These are phyloP conservation scores for Sporobolomyces phaffii DNA, from an alignment of 768 basidiomycete genomes.

Conservation along the genomic window DNA sequence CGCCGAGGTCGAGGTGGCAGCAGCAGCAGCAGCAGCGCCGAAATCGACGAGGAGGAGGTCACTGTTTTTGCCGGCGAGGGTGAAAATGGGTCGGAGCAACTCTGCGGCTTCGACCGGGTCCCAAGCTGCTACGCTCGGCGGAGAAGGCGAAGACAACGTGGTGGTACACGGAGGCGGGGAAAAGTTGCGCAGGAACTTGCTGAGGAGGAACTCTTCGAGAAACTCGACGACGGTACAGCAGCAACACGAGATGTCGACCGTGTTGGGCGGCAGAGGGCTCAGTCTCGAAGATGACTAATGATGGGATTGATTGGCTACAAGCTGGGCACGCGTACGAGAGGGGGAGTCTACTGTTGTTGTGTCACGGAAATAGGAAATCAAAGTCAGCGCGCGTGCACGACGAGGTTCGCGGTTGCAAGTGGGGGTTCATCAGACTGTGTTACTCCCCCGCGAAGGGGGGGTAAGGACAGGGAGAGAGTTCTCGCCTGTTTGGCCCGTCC, in stretches of 20 bases:
- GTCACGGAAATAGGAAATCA: too few relatives aligned
- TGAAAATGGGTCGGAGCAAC: slow-evolving; percentile 13
- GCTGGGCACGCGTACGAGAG: too few relatives aligned
- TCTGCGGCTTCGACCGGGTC: neutral
- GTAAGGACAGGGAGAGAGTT: too few relatives aligned
- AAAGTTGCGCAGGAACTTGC: slow-evolving; percentile 8
- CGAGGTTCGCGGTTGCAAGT: too few relatives aligned
- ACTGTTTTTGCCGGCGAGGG: neutral
- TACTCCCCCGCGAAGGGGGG: too few relatives aligned
- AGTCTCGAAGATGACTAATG: neutral
- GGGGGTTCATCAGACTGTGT: too few relatives aligned
- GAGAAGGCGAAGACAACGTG: slow-evolving; percentile 1
- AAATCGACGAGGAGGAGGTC: neutral
- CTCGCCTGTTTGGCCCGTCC: slow-evolving; percentile 1
- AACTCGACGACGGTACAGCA: neutral
- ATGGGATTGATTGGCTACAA: neutral
- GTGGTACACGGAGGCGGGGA: neutral
- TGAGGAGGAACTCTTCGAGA: slow-evolving; percentile 18
- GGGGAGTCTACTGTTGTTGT: slow-evolving; percentile 9
- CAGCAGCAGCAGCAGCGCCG: neutral
- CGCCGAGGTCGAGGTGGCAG: neutral
- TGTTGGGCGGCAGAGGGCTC: slow-evolving; percentile 1
- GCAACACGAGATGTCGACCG: neutral
- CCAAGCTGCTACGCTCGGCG: neutral
- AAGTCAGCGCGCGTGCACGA: too few relatives aligned